Evolutionary conservation across 495 filamentous ascomycete species (phyloP).

Genomic region (Hyaloscypha bicolor): DNA sequence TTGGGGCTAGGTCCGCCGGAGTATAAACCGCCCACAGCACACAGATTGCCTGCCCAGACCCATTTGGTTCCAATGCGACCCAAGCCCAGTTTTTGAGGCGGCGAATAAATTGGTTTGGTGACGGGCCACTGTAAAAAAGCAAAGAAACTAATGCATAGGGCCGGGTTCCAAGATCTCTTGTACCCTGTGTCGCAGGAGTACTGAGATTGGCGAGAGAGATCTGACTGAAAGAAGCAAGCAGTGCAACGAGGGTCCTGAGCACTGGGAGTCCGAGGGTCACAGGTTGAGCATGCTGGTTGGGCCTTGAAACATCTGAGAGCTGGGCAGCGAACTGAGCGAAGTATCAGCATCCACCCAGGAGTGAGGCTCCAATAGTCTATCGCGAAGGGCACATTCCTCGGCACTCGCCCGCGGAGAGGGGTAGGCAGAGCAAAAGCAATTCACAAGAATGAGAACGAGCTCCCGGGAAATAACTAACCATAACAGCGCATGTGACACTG

Average conservation of each 20-base stretch:
- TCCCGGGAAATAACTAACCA: neutral
- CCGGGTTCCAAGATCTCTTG: conserved; percentile 33
- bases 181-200: conserved; percentile 14
- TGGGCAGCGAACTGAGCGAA: neutral
- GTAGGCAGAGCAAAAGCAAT: neutral
- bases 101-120: conserved; percentile 7
- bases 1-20: neutral
- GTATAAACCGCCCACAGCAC: neutral
- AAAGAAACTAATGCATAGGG: conserved; percentile 15
- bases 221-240: neutral
- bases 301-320: neutral
- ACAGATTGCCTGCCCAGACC: neutral
- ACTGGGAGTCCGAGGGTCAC: neutral
- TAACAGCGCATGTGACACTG: neutral
- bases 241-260: conserved; percentile 3
- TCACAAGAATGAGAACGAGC: neutral
- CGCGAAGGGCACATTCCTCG: neutral
- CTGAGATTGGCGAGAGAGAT: conserved; percentile 32
- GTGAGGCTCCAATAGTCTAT: too few relatives aligned
- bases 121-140: conserved; percentile 10
- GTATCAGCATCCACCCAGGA: too few relatives aligned
- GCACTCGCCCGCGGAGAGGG: neutral
- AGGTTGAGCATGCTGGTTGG: neutral
- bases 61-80: neutral
- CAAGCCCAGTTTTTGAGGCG: neutral